These are phyloP conservation scores for Stipa capillata DNA, from an alignment of 176 grass and related monocot genomes.

Conservation along the genomic window DNA sequence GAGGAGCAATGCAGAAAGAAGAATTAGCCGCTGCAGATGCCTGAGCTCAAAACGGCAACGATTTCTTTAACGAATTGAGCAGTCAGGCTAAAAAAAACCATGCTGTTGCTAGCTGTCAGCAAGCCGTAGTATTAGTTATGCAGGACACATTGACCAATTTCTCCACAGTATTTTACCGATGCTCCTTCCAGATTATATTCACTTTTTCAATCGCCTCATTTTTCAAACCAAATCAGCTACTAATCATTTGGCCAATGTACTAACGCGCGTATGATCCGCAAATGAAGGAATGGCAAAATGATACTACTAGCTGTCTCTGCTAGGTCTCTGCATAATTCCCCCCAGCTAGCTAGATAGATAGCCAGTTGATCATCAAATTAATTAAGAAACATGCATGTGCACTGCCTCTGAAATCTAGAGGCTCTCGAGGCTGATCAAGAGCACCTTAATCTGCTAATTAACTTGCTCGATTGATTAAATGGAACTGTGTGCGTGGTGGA, in stretches of 20 bases:
- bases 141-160: conserved; percentile 1
- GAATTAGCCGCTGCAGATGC: too few relatives aligned
- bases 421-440: background rate
- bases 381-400: background rate
- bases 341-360: background rate
- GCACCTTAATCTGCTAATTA: too few relatives aligned
- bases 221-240: background rate
- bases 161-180: background rate
- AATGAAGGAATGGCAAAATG: conserved; percentile 4
- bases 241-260: conserved; percentile 34
- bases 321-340: background rate
- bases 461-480: background rate
- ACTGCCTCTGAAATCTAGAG: background rate
- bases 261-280: conserved; percentile 23
- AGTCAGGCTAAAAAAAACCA: too few relatives aligned
- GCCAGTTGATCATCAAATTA: conserved; percentile 5
- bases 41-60: too few relatives aligned
- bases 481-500: background rate
- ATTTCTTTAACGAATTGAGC: too few relatives aligned
- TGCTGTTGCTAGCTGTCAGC: too few relatives aligned
- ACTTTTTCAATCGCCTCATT: background rate
- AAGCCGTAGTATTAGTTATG: too few relatives aligned
- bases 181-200: background rate
- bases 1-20: too few relatives aligned
- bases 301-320: background rate